Evolutionary conservation across 257 asterid genomes (phyloP), one percentile per base, ranked within the genome.

Genomic region (Salvia rosmarinus): DNA sequence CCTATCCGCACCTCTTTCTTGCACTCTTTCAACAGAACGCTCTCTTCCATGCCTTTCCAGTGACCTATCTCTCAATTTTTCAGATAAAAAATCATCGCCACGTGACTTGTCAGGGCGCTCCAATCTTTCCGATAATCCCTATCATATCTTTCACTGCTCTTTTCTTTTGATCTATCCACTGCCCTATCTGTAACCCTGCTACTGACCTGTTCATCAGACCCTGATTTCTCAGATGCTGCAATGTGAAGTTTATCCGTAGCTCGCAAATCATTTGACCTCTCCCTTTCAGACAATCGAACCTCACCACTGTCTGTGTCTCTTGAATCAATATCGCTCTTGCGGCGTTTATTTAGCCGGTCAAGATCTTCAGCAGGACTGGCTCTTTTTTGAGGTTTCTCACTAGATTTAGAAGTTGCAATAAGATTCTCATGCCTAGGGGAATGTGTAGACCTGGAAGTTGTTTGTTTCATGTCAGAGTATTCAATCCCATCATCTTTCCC

Each of bases 101-200:
- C 96, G 95, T 11, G 86, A 67, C 82, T 91, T 90, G n/a, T 94
- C 98, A 65, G 85, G 71, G 21, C 97, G 96, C 66, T 90, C 97
- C 70, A 76, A 52, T 51, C 96, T 81, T 49, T 90, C 97, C 87
- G 86, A 75, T 82, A 76, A 57, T 93, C 98, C 81, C 96, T 88
- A 49, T 89, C 98, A 75, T 85, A 83, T 79, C 96, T 87, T 71
- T 91, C 97, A 65, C 83, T 78, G 68, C 82, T 85, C 80, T 91
- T 95, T 64, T 95, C 97, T 83, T 91, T 91, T 59, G 84, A 80
- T 85, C 92, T 85, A 72, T 91, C 98, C 54, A 66, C 74, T 54
- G 81, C 72, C 82, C 86, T 89, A 64, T 91, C 96, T 25, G 76
- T 60, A 68, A 61, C 78, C 85, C 90, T 82, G 70, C 60, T 85